Conservation (phyloP, 306 rosid genomes). For the Quercus bicolor region DNA sequence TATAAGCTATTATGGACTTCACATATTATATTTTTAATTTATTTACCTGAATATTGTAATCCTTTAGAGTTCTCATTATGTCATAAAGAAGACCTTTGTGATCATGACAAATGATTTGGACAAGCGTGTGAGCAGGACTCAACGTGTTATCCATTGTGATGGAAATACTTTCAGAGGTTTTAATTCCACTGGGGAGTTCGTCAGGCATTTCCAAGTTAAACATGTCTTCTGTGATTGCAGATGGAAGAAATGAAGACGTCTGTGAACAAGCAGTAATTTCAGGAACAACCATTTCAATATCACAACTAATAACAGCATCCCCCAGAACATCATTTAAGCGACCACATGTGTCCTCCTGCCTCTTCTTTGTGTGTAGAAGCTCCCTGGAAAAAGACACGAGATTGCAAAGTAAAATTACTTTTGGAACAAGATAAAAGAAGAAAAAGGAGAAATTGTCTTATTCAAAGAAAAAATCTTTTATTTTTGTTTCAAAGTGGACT, state of each 20-base stretch:
- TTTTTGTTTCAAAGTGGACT: background rate
- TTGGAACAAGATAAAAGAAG: conserved; percentile 10
- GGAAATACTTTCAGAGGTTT: conserved; percentile 49
- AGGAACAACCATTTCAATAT: conserved; percentile 66
- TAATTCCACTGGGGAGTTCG: conserved; percentile 34
- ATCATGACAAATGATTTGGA: conserved; percentile 82
- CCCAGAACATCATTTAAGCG: conserved; percentile 41
- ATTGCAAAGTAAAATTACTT: conserved; percentile 19
- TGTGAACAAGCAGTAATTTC: conserved; percentile 59
- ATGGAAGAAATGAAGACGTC: conserved; percentile 69
- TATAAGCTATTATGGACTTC: background rate
- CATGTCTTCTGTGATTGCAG: conserved; percentile 56
- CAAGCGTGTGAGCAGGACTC: conserved; percentile 92
- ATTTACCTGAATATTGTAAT: conserved; percentile 75
- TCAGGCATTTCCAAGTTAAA: conserved; percentile 42
- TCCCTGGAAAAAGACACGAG: conserved; percentile 53
- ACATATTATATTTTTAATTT: background rate
- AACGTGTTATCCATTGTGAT: conserved; percentile 71
- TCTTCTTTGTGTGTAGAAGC: conserved; percentile 67
- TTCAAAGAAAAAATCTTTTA: background rate
- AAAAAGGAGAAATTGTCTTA: background rate
- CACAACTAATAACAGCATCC: conserved; percentile 56
- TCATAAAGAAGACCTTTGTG: conserved; percentile 96
- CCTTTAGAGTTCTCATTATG: conserved; percentile 97
- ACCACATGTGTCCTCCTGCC: conserved; percentile 59